These are phyloP conservation scores for Trichophyton benhamiae DNA, from an alignment of 2,329 filamentous ascomycete species.

Conservation along the genomic window DNA sequence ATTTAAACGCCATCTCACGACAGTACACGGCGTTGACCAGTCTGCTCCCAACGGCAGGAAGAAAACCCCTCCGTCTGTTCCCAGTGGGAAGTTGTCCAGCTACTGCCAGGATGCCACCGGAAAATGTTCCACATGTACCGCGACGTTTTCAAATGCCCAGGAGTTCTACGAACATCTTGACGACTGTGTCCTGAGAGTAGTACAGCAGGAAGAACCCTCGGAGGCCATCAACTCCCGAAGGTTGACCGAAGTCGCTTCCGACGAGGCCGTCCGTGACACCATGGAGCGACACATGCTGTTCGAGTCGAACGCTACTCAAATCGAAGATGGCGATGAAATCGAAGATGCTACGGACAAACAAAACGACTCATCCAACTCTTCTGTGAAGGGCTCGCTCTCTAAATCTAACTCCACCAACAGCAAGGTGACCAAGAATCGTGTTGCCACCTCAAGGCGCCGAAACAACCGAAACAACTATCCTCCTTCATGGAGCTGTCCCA, in stretches of 20 bases:
- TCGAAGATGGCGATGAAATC: slow-evolving; percentile 46
- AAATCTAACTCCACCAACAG: slow-evolving; percentile 27
- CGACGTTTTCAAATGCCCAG: slow-evolving; percentile 73
- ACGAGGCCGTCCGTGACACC: slow-evolving; percentile 45
- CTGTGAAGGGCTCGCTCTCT: slow-evolving; percentile 22
- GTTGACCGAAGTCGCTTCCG: slow-evolving; percentile 47
- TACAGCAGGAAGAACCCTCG: slow-evolving; percentile 46
- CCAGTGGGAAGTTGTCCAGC: slow-evolving; percentile 53
- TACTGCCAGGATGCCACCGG: slow-evolving; percentile 68
- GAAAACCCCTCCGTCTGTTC: slow-evolving; percentile 41
- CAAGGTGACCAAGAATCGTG: slow-evolving; percentile 58
- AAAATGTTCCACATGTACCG: slow-evolving; percentile 83
- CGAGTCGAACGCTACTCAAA: slow-evolving; percentile 35
- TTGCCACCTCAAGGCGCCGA: slow-evolving; percentile 50
- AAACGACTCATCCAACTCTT: slow-evolving; percentile 34
- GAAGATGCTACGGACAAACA: slow-evolving; percentile 30
- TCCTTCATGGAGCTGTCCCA: slow-evolving; percentile 81
- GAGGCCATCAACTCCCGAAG: slow-evolving; percentile 47
- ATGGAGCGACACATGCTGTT: slow-evolving; percentile 47
- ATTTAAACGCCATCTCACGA: slow-evolving; percentile 86
- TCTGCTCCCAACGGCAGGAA: slow-evolving; percentile 83
- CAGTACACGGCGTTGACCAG: slow-evolving; percentile 85
- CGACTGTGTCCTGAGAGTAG: slow-evolving; percentile 53
- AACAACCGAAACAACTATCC: slow-evolving; percentile 93
- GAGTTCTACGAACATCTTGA: slow-evolving; percentile 96